phyloP scores from a whole-genome alignment of 768 basidiomycete species.

The Trametes cingulata region DNA sequence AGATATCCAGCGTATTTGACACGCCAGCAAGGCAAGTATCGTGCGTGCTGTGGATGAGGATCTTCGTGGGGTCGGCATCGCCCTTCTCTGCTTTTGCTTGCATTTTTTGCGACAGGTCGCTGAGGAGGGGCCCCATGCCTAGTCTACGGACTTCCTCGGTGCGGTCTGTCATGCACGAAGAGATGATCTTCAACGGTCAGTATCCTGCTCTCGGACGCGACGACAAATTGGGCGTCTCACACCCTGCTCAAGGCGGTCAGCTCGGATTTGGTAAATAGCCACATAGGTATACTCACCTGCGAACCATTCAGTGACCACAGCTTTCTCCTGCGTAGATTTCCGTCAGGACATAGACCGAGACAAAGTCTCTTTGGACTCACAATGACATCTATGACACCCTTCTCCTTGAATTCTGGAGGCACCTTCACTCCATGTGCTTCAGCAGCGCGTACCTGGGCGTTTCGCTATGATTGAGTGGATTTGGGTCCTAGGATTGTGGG shows the following conservation, averaged over 20 bases:
- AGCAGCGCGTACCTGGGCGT: conserved; percentile 59
- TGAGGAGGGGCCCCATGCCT: conserved; percentile 75
- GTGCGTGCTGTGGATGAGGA: conserved; percentile 71
- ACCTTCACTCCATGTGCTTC: conserved; percentile 70
- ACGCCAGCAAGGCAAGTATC: conserved; percentile 71
- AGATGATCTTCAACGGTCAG: not conserved
- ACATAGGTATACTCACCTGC: conserved; percentile 38
- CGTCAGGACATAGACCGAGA: not conserved
- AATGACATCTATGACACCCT: conserved; percentile 55
- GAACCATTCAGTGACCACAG: conserved; percentile 81
- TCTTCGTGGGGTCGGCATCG: conserved; percentile 52
- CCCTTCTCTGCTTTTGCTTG: conserved; percentile 51
- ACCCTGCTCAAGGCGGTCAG: conserved; percentile 42
- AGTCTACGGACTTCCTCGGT: conserved; percentile 73
- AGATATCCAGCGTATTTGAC: conserved; percentile 66
- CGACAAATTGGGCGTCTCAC: conserved; percentile 32
- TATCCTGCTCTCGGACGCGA: too few species aligned
- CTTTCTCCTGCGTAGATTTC: conserved; percentile 52
- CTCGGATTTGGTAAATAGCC: too few species aligned
- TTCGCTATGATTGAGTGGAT: not conserved
- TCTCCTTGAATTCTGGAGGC: conserved; percentile 72
- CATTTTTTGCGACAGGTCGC: conserved; percentile 65
- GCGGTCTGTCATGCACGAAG: conserved; percentile 48
- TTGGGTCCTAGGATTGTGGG: not conserved
- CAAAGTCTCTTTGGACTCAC: conserved; percentile 28